phyloP scores from a whole-genome alignment of 2,329 filamentous ascomycete genomes.

The Hymenoscyphus fraxineus region DNA sequence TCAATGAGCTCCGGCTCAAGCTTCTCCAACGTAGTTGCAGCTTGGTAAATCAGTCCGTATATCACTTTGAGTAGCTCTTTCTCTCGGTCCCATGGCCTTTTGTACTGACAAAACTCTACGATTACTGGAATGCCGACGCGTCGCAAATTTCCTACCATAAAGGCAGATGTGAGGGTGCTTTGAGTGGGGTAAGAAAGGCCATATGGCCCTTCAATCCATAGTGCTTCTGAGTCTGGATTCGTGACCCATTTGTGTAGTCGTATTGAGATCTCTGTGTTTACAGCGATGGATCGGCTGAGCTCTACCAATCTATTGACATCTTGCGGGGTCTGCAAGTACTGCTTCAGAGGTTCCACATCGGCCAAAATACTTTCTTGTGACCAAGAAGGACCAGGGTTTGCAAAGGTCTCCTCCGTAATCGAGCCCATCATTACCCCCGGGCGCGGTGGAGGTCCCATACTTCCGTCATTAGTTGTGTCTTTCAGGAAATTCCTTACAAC shows the following conservation, averaged over 20 bases:
- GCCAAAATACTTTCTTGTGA: neutral
- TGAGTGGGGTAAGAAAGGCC: neutral
- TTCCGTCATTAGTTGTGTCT: neutral
- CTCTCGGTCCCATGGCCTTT: neutral
- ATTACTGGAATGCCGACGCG: neutral
- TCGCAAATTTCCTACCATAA: neutral
- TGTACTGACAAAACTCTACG: neutral
- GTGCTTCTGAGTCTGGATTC: neutral
- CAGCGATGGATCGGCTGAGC: neutral
- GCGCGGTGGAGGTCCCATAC: neutral
- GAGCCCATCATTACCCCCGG: neutral
- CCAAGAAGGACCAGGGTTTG: neutral
- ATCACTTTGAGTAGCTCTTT: neutral
- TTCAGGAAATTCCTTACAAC: neutral
- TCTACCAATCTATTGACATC: neutral
- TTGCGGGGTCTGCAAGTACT: neutral
- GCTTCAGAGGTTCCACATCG: neutral
- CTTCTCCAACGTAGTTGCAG: neutral
- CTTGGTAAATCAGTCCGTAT: neutral
- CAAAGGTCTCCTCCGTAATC: neutral
- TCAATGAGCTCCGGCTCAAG: neutral
- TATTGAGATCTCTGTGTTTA: neutral
- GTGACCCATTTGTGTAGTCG: neutral
- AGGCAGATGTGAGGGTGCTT: neutral
- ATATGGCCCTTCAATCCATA: neutral